phyloP scores from a whole-genome alignment of 768 basidiomycete species.

The Kwoniella sp. region DNA sequence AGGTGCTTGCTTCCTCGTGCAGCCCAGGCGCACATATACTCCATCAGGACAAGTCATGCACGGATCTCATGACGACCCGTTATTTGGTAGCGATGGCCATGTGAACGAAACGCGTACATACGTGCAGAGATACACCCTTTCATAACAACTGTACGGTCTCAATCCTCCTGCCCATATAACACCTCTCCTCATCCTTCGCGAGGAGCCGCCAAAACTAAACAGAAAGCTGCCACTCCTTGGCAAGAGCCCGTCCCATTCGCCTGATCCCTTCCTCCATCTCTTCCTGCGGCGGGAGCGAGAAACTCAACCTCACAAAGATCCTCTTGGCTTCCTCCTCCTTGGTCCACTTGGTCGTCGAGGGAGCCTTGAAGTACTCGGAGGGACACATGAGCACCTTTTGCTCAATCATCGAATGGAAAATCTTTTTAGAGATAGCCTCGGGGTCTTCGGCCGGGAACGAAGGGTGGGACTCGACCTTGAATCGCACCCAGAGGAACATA shows the following conservation, averaged over 20 bases:
- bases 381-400: slow-evolving; percentile 26
- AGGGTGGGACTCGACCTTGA: slow-evolving; percentile 27
- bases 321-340: slow-evolving; percentile 32
- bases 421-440: slow-evolving; percentile 22
- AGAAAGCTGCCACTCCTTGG: slow-evolving; percentile 13
- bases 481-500: slow-evolving; percentile 32
- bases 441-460: slow-evolving; percentile 9
- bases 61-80: too few species aligned
- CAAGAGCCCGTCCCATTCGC: slow-evolving; percentile 23
- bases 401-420: slow-evolving; percentile 24
- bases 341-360: slow-evolving; percentile 10
- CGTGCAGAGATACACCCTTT: background rate
- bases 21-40: too few species aligned
- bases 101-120: too few species aligned
- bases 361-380: slow-evolving; percentile 26
- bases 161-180: too few species aligned
- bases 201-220: too few species aligned
- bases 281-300: slow-evolving; percentile 12
- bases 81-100: too few species aligned
- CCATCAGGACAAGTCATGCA: too few species aligned
- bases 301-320: slow-evolving; percentile 26
- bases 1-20: too few species aligned
- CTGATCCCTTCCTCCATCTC: slow-evolving; percentile 32
- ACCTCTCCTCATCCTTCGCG: too few species aligned
- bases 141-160: too few species aligned